phyloP scores from a whole-genome alignment of 1,284 basidiomycete genomes.

The Marasmius sp. region DNA sequence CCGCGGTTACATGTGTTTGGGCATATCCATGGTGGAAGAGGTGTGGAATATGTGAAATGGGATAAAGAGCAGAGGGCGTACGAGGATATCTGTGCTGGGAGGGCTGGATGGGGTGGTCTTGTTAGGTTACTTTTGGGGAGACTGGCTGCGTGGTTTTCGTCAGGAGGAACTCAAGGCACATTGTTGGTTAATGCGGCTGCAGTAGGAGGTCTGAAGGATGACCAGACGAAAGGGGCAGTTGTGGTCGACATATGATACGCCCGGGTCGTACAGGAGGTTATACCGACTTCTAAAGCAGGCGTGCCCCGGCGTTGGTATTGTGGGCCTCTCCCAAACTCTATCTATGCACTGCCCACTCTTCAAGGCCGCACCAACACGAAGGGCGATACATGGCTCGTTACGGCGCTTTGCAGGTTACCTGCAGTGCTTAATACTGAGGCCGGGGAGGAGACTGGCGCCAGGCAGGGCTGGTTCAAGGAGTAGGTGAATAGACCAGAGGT shows the following conservation, averaged over 20 bases:
- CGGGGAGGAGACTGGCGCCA: slow-evolving; percentile 36
- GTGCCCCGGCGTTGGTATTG: too few relatives aligned
- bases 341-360: slow-evolving; percentile 66
- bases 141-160: too few relatives aligned
- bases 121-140: too few relatives aligned
- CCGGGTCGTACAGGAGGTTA: too few relatives aligned
- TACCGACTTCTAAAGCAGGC: too few relatives aligned
- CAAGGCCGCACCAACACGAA: slow-evolving; percentile 45
- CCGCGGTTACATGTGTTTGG: slow-evolving; percentile 41
- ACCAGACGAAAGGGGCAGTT: too few relatives aligned
- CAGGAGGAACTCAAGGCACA: too few relatives aligned
- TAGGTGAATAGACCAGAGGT: slow-evolving; percentile 53
- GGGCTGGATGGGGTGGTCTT: slow-evolving; percentile 21
- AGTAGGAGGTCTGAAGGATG: too few relatives aligned
- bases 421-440: slow-evolving; percentile 25
- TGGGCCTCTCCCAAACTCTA: too few relatives aligned
- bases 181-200: too few relatives aligned
- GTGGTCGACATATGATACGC: too few relatives aligned
- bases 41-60: slow-evolving; percentile 23
- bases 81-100: slow-evolving; percentile 27
- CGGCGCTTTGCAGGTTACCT: slow-evolving; percentile 68
- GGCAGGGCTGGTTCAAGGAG: slow-evolving; percentile 47
- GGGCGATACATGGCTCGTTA: slow-evolving; percentile 59
- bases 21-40: slow-evolving; percentile 40
- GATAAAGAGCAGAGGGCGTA: slow-evolving; percentile 26